phyloP scores from a whole-genome alignment of 345 rosid genomes.

The Carallia brachiata region DNA sequence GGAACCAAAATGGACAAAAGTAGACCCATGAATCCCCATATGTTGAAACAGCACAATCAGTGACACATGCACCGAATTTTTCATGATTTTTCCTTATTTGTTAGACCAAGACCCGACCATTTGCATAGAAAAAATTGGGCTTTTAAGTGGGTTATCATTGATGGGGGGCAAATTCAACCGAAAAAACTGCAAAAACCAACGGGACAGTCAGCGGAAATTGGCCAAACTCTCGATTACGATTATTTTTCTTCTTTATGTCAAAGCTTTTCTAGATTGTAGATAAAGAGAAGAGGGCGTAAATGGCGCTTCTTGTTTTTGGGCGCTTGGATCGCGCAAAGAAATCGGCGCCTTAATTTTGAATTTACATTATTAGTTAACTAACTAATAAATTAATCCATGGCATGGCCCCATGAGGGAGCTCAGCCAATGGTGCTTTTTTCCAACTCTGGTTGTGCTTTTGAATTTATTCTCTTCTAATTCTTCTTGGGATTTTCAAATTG shows the following conservation, averaged over 20 bases:
- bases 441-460: constrained; percentile 2
- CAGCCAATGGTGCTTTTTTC: not conserved
- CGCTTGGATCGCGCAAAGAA: constrained; percentile 42
- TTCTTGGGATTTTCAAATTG: constrained; percentile 15
- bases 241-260: not conserved
- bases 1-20: not conserved
- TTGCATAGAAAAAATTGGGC: not conserved
- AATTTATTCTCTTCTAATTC: not conserved
- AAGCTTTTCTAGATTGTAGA: not conserved
- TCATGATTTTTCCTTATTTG: not conserved
- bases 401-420: not conserved
- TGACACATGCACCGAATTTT: not conserved
- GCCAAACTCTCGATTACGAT: not conserved
- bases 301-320: constrained; percentile 29
- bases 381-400: too few species aligned
- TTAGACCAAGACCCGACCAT: constrained; percentile 13
- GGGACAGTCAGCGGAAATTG: constrained; percentile 5
- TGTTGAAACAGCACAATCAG: not conserved
- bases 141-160: not conserved
- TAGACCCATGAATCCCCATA: not conserved
- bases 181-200: constrained; percentile 16
- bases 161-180: not conserved
- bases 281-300: constrained; percentile 31
- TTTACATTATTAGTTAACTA: not conserved
- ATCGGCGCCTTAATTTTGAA: constrained; percentile 36